A percentile compares a stretch with the other conserved stretches of the same genome.
Conservation (phyloP, 805 yeast species). For the Nakazawaea sp. region DNA sequence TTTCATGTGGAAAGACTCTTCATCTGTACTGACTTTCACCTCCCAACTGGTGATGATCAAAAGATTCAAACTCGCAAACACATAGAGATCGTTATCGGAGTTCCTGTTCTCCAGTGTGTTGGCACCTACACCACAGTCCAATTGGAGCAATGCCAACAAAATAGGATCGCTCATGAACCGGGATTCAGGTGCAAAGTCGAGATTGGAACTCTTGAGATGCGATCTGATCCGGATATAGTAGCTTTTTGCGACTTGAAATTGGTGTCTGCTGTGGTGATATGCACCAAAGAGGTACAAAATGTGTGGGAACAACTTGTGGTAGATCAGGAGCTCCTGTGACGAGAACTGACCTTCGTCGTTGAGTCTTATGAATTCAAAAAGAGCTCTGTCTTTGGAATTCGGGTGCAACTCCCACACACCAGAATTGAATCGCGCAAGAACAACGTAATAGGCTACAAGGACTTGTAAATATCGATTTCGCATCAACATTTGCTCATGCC, state of each 20-base stretch:
- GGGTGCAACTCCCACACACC: slow-evolving; percentile 16
- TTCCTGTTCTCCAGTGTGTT: slow-evolving; percentile 16
- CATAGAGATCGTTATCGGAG: slow-evolving; percentile 22
- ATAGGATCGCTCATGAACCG: slow-evolving; percentile 2
- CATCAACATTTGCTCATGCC: slow-evolving; percentile 20
- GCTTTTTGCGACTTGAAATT: slow-evolving; percentile 29
- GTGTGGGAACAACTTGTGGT: slow-evolving; percentile 28
- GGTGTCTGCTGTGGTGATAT: slow-evolving; percentile 30
- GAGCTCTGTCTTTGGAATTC: slow-evolving; percentile 7
- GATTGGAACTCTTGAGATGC: slow-evolving; percentile 6
- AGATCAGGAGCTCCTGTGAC: slow-evolving; percentile 31
- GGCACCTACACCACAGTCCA: slow-evolving; percentile 21
- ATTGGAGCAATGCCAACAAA: slow-evolving; percentile 13
- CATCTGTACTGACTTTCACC: slow-evolving; percentile 18
- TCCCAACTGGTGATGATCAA: slow-evolving; percentile 15
- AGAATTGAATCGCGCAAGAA: slow-evolving; percentile 28
- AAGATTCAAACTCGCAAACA: slow-evolving; percentile 25
- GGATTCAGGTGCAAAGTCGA: neutral
- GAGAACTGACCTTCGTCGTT: slow-evolving; percentile 30
- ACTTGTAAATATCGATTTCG: slow-evolving; percentile 24
- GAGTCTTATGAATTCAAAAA: slow-evolving; percentile 27
- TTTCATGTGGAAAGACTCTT: slow-evolving; percentile 1
- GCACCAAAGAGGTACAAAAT: slow-evolving; percentile 33
- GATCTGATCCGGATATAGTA: slow-evolving; percentile 30
- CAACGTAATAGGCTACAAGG: slow-evolving; percentile 27